Conservation (phyloP, 768 basidiomycete species). For the Ramaria sp. region DNA sequence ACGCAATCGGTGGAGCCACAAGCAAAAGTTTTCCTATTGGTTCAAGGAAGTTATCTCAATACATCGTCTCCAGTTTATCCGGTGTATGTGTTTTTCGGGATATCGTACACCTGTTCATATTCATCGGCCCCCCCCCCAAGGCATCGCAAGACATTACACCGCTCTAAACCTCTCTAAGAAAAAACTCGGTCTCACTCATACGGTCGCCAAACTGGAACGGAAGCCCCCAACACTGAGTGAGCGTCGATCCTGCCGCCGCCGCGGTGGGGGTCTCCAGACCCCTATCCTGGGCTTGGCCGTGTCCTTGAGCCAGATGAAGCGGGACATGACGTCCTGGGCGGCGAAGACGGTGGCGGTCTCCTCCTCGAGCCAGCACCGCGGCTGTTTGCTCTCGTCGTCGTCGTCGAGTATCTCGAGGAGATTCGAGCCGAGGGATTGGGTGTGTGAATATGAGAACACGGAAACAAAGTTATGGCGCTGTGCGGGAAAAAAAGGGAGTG, state of each 20-base stretch:
- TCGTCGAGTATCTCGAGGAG: neutral
- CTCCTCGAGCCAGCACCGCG: slow-evolving; percentile 1
- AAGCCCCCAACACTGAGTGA: neutral
- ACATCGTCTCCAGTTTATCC: too few relatives aligned
- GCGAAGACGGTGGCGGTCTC: slow-evolving; percentile 8
- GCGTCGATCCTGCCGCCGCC: neutral
- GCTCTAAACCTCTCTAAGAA: too few relatives aligned
- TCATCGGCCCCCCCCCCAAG: too few relatives aligned
- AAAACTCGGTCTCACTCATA: too few relatives aligned
- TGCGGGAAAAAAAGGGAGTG: neutral
- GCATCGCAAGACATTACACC: too few relatives aligned
- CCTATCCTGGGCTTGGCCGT: neutral
- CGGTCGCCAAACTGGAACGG: neutral
- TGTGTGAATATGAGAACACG: slow-evolving; percentile 4
- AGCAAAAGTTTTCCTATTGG: too few relatives aligned
- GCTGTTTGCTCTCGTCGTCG: neutral
- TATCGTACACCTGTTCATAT: too few relatives aligned
- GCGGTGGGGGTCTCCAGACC: neutral
- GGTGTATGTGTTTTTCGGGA: too few relatives aligned
- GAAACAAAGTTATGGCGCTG: slow-evolving; percentile 9
- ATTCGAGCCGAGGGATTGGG: slow-evolving; percentile 1
- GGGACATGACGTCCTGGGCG: slow-evolving; percentile 5
- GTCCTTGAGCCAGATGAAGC: slow-evolving; percentile 5
- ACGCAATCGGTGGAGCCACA: too few relatives aligned
- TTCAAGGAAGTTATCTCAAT: too few relatives aligned